Percentiles rank a stretch among this genome's conserved stretches.
Conservation (phyloP, 78 protist species). For the slime mould (Dictyostelium discoideum) region DNA sequence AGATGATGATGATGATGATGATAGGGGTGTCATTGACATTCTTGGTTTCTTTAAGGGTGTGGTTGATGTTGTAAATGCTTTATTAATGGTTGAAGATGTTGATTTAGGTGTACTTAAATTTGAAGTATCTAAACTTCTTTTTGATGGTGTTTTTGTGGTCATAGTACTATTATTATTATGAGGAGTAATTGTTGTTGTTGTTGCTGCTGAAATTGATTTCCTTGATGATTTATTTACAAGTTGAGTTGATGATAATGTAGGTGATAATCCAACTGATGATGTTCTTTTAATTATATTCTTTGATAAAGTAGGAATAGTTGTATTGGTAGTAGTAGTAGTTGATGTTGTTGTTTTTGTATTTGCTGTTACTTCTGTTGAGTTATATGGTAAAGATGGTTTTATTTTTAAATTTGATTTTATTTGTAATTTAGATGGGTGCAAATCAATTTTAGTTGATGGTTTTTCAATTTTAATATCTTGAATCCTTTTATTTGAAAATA, state of each 20-base stretch:
- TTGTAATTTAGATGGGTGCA: conserved; percentile 37
- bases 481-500: conserved; percentile 27
- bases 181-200: background rate
- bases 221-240: background rate
- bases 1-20: background rate
- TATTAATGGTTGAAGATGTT: background rate
- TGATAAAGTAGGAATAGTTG: too few species aligned
- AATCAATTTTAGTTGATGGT: background rate
- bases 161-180: background rate
- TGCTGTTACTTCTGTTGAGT: background rate
- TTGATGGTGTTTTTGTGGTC: background rate
- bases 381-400: background rate
- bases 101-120: background rate
- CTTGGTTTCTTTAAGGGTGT: conserved; percentile 14
- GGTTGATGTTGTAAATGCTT: background rate
- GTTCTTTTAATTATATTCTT: background rate
- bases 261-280: background rate
- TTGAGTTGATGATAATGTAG: background rate
- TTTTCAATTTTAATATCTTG: conserved; percentile 23
- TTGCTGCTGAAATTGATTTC: background rate
- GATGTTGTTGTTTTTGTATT: background rate
- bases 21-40: background rate
- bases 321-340: background rate
- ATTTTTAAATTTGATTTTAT: background rate
- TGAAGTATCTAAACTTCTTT: background rate